phyloP scores from a whole-genome alignment of 2,329 filamentous ascomycete genomes.

The Scytalidium sp. region DNA sequence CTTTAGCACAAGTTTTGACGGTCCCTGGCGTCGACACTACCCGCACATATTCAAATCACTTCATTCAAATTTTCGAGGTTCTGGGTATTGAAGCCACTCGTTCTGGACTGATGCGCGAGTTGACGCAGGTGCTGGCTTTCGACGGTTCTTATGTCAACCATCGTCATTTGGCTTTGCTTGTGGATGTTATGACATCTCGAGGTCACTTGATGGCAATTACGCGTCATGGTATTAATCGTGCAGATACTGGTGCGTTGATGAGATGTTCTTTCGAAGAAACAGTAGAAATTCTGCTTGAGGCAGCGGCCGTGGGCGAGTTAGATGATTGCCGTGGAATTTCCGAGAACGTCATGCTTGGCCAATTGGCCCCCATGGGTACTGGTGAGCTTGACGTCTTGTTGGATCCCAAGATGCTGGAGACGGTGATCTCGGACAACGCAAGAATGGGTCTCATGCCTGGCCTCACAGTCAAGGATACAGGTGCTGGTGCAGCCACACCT shows the following conservation, averaged over 20 bases:
- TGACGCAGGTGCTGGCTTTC: slow-evolving; percentile 92
- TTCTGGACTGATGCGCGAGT: slow-evolving; percentile 78
- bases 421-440: slow-evolving; percentile 89
- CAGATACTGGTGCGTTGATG: slow-evolving; percentile 97
- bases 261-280: slow-evolving; percentile 99
- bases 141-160: slow-evolving; percentile 99
- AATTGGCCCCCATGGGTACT: slow-evolving; percentile 95
- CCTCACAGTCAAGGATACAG: slow-evolving; percentile 71
- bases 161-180: slow-evolving; percentile 89
- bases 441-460: slow-evolving; percentile 79
- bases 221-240: slow-evolving; percentile 96
- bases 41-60: slow-evolving; percentile 90
- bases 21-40: slow-evolving; percentile 85
- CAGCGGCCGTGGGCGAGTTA: slow-evolving; percentile 88
- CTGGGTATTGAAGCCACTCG: slow-evolving; percentile 96
- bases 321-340: slow-evolving; percentile 98
- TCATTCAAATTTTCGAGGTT: slow-evolving; percentile 90
- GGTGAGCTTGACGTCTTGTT: slow-evolving; percentile 93
- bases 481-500: slow-evolving; percentile 85
- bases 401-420: slow-evolving; percentile 93
- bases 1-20: slow-evolving; percentile 77
- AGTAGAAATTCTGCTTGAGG: slow-evolving; percentile 95
- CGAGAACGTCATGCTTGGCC: slow-evolving; percentile 97
- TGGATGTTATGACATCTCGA: slow-evolving; percentile 96
- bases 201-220: slow-evolving; percentile 95